Base-by-base conservation (phyloP, 768 basidiomycete genomes). In the Macrocybe gigantea region DNA sequence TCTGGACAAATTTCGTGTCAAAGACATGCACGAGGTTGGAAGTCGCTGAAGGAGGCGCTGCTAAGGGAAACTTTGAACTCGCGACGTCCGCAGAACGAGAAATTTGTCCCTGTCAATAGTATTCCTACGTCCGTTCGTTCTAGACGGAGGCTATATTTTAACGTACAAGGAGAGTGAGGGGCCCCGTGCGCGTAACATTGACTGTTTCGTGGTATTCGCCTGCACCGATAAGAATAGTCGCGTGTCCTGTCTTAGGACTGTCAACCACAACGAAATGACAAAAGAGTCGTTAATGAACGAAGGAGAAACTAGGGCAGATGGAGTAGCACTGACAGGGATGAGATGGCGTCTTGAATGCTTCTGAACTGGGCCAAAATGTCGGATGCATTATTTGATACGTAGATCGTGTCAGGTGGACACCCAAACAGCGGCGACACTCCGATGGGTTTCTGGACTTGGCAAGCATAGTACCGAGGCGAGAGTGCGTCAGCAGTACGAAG, bases 151-250 rank as follows among this genome's bases (percentile, higher is more conserved):
- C 35, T 7, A 30, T 36, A 22, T 22, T 22, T 22, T 41, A 42
- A 32, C 62, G 53, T 53, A 82, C 83, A 32, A 86, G 63, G 13
- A 85, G 64, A 0, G 77, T 81, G 34, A 84, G 61, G 12, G 82
- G 77, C 1, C 66, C 77, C 44, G 58, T 60, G 37, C 80, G 67
- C 0, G 80, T 76, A 13, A 85, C 64, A 45, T 80, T 83, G 5
- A 85, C 56, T 0, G 70, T 73, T 61, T 84, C 83, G 42, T 74
- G 72, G 50, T 85, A 86, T 42, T 75, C 68, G 6, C 84, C 84
- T 46, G 65, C 64, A 0, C 69, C 82, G 35, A 86, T 68, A 29
- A 85, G 72, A 34, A 85, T 80, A 1, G 65, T 65, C 0, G 69
- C 75, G 4, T 50, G 30, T 3, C 68, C 71, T 6, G 61, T 56